These are phyloP conservation scores for Termitomyces sp. DNA, from an alignment of 768 basidiomycete species.

Conservation along the genomic window DNA sequence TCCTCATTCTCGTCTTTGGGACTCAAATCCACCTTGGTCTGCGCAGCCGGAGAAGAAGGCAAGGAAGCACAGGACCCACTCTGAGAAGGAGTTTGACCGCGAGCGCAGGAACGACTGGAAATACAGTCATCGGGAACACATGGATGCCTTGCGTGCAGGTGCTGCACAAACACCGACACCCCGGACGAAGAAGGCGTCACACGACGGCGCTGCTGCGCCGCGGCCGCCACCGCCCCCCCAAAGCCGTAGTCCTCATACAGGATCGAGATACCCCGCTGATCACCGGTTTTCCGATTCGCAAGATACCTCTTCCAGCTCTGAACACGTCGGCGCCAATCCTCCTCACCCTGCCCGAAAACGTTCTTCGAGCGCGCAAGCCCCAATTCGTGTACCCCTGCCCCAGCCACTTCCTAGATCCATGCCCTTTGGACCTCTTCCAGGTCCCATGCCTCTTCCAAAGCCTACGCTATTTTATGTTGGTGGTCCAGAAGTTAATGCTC, in stretches of 20 bases:
- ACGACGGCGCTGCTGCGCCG: neutral
- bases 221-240: neutral
- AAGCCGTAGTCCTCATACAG: neutral
- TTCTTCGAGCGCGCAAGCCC: conserved; percentile 1
- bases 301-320: neutral
- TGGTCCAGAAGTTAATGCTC: neutral
- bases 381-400: neutral
- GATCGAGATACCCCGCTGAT: neutral
- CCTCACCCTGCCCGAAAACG: neutral
- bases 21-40: neutral
- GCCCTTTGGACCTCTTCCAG: neutral
- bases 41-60: neutral
- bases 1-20: neutral
- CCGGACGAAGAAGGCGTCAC: conserved; percentile 6
- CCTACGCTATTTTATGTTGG: neutral
- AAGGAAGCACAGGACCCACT: conserved; percentile 3
- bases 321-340: neutral
- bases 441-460: conserved; percentile 2
- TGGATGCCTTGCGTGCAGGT: neutral
- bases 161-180: conserved; percentile 1
- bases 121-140: conserved; percentile 6
- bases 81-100: conserved; percentile 7
- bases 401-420: neutral
- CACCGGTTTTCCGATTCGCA: conserved; percentile 6
- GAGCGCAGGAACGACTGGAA: conserved; percentile 8